phyloP scores from a whole-genome alignment of 805 yeast genomes.

The Yamadazyma ubonensis region DNA sequence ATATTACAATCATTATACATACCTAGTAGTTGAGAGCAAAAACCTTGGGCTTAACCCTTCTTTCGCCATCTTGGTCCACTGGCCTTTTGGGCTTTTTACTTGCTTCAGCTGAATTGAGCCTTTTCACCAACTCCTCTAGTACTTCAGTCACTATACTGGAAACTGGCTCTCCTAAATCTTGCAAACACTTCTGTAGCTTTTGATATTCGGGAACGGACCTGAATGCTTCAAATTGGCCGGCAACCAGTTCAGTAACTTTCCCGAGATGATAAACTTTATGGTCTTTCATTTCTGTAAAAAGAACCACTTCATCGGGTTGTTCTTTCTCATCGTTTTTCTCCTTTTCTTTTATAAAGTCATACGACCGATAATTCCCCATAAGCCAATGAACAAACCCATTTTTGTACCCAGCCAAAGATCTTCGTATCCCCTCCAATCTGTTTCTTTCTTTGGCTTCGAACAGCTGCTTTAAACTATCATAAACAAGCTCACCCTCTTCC shows the following conservation, averaged over 20 bases:
- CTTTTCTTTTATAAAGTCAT: not conserved
- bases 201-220: not conserved
- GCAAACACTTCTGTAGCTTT: not conserved
- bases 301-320: not conserved
- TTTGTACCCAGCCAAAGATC: slow-evolving; percentile 12
- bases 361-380: slow-evolving; percentile 6
- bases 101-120: slow-evolving; percentile 4
- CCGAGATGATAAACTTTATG: not conserved
- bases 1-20: not conserved
- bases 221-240: not conserved
- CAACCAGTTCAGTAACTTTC: not conserved
- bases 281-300: not conserved
- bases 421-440: slow-evolving; percentile 13
- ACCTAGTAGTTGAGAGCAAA: slow-evolving; percentile 8
- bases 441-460: slow-evolving; percentile 17
- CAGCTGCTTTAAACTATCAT: slow-evolving; percentile 27
- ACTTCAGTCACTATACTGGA: not conserved
- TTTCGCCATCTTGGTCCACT: not conserved
- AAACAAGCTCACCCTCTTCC: slow-evolving; percentile 18
- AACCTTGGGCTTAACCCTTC: slow-evolving; percentile 2
- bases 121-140: not conserved
- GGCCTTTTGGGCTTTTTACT: slow-evolving; percentile 2
- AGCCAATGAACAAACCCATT: slow-evolving; percentile 19
- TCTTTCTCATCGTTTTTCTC: not conserved
- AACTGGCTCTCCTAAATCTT: not conserved